phyloP scores from a whole-genome alignment of 78 protist genomes.

The Dictyostelium firmibasis region DNA sequence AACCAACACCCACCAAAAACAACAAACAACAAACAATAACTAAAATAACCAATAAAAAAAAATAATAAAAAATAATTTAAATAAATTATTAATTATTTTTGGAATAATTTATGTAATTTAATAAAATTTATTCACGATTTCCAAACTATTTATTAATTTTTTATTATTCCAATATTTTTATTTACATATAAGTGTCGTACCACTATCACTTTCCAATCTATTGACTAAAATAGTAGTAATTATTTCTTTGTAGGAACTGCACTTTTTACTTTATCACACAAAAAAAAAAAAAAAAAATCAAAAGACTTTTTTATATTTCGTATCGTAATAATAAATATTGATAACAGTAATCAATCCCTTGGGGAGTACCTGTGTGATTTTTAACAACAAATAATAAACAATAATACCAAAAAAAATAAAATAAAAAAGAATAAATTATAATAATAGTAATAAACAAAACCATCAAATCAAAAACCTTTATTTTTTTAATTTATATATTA shows the following conservation, averaged over 20 bases:
- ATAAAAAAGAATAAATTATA: no score
- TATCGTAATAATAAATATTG: background rate
- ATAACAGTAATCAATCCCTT: background rate
- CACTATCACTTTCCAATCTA: background rate
- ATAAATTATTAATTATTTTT: background rate
- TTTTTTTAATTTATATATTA: no score
- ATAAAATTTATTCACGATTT: background rate
- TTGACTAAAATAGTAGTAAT: background rate
- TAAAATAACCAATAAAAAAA: background rate
- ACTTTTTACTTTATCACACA: background rate
- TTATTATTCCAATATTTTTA: background rate
- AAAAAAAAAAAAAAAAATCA: background rate
- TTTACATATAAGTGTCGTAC: background rate
- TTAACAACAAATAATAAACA: background rate
- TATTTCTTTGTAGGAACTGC: background rate
- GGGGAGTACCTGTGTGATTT: background rate
- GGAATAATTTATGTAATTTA: background rate
- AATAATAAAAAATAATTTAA: background rate
- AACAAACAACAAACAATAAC: background rate
- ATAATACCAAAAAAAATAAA: background rate
- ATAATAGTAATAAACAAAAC: background rate
- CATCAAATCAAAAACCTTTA: background rate
- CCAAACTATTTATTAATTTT: background rate
- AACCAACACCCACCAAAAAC: background rate
- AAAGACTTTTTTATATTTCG: background rate